phyloP scores from a whole-genome alignment of 257 asterid species.

The Lithospermum erythrorhizon region DNA sequence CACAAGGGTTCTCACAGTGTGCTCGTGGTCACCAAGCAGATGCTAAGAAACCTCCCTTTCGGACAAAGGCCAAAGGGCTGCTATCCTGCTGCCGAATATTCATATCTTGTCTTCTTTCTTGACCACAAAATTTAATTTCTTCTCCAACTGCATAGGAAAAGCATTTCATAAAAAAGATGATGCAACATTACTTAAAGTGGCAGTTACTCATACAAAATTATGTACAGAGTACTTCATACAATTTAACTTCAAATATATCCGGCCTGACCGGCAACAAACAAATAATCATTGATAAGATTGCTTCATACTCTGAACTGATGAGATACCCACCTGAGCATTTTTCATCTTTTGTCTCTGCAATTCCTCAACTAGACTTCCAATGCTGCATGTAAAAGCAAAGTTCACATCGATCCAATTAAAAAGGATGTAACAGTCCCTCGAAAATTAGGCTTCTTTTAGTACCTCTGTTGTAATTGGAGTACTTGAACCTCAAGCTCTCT shows the following conservation, averaged over 20 bases:
- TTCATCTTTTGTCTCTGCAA: conserved; percentile 60
- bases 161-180: neutral
- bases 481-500: conserved; percentile 67
- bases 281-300: neutral
- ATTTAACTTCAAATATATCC: neutral
- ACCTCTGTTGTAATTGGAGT: conserved; percentile 91
- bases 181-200: neutral
- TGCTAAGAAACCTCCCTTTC: too few species aligned
- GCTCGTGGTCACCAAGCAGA: neutral
- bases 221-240: neutral
- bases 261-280: neutral
- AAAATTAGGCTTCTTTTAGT: conserved; percentile 9
- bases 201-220: too few species aligned
- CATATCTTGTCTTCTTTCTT: conserved; percentile 43
- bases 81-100: conserved; percentile 1
- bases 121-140: conserved; percentile 29
- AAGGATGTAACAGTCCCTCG: neutral
- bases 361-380: conserved; percentile 77
- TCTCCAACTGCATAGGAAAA: conserved; percentile 50
- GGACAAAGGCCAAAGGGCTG: too few species aligned
- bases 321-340: conserved; percentile 56
- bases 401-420: conserved; percentile 13
- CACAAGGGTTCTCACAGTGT: neutral
- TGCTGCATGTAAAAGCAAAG: conserved; percentile 33
- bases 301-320: neutral